phyloP scores from a whole-genome alignment of 768 basidiomycete species.

The Tulasnella sp. region DNA sequence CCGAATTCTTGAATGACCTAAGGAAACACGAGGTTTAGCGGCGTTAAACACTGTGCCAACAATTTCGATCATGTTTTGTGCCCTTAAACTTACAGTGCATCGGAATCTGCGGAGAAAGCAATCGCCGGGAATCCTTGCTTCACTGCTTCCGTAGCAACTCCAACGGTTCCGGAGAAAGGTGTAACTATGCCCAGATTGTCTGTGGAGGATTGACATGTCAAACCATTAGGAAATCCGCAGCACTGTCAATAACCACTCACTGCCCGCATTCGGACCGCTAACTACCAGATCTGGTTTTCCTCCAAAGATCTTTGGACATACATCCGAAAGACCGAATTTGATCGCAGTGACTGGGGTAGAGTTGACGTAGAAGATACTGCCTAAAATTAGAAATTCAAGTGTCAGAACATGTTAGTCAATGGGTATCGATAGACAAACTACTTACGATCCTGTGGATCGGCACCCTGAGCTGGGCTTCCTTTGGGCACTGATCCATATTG shows the following conservation, averaged over 20 bases:
- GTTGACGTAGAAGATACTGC: conserved; percentile 8
- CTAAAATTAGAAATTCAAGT: not conserved
- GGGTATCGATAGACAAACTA: not conserved
- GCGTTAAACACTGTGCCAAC: not conserved
- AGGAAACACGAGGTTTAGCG: not conserved
- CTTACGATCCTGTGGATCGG: conserved; percentile 3
- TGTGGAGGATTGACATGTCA: not conserved
- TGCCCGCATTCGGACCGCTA: conserved; percentile 5
- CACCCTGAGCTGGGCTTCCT: not conserved
- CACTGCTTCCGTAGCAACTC: not conserved
- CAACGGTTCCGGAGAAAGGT: conserved; percentile 10
- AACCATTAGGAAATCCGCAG: not conserved
- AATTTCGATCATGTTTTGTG: not conserved
- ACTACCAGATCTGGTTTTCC: conserved; percentile 11
- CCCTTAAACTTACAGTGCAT: too few relatives aligned
- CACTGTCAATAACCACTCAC: conserved; percentile 1
- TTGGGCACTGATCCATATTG: not conserved
- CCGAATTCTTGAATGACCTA: not conserved
- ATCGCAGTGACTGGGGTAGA: conserved; percentile 10
- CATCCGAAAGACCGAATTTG: not conserved
- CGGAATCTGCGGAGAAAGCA: conserved; percentile 10
- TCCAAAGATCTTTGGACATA: not conserved
- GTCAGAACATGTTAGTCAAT: not conserved
- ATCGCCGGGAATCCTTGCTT: conserved; percentile 8
- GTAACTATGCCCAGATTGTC: conserved; percentile 1